Evolutionary conservation across 768 basidiomycete species (phyloP).

Genomic region (Lentinus brumalis): DNA sequence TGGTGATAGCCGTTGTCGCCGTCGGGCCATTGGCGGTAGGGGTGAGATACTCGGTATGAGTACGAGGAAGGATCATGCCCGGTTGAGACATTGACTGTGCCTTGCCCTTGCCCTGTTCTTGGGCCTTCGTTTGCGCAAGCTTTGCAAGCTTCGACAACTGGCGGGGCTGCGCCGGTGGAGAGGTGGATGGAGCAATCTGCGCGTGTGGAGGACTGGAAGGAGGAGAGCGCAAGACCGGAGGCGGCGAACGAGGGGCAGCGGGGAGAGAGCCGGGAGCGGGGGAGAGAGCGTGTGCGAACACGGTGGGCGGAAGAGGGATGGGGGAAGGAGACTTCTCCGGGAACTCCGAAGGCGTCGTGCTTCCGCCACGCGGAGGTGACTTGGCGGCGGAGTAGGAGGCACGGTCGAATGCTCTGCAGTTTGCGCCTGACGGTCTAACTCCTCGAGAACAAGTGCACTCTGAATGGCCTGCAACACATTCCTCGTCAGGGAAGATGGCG

Average conservation of each 20-base stretch:
- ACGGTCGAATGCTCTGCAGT: slow-evolving; percentile 7
- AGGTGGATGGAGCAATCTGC: not conserved
- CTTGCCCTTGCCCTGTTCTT: slow-evolving; percentile 29
- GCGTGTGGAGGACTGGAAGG: not conserved
- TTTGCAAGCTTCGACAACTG: slow-evolving; percentile 71
- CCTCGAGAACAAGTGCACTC: slow-evolving; percentile 67
- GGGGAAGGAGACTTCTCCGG: not conserved
- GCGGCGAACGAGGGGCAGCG: not conserved
- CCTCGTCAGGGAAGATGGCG: slow-evolving; percentile 55
- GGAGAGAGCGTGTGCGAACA: not conserved
- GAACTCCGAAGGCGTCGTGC: slow-evolving; percentile 4
- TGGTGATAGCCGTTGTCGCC: slow-evolving; percentile 85
- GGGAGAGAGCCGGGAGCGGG: not conserved
- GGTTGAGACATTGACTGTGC: slow-evolving; percentile 23
- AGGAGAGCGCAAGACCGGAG: not conserved
- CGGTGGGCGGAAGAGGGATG: not conserved
- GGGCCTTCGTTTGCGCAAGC: slow-evolving; percentile 65
- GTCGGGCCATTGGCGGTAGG: slow-evolving; percentile 82
- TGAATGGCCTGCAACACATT: slow-evolving; percentile 67
- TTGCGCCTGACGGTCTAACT: slow-evolving; percentile 37
- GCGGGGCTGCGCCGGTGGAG: slow-evolving; percentile 8
- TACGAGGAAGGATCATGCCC: slow-evolving; percentile 39
- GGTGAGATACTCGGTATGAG: slow-evolving; percentile 69
- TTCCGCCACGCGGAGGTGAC: not conserved
- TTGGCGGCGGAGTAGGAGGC: slow-evolving; percentile 10